Base-by-base conservation (phyloP, 768 basidiomycete genomes). In the Leucocoprinus leucothites region DNA sequence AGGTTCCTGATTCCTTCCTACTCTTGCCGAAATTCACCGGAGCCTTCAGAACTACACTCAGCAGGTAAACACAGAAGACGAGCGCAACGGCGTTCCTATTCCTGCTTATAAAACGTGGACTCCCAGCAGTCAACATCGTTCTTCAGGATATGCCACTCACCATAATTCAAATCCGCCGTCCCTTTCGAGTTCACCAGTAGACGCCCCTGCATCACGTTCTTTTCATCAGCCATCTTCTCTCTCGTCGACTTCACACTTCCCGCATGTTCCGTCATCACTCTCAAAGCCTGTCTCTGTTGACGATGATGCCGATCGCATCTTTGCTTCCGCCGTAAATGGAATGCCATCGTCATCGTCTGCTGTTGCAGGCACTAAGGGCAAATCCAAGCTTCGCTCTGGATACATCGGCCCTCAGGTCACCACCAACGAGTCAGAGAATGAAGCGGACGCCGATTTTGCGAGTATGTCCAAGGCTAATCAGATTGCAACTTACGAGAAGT, bases 401-500 rank as follows among this genome's bases (percentile, higher is more conserved):
- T 73, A 74, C 51, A 61, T 73, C 38, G 73, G 72, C 2, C 73
- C 73, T 6, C 66, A 65, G 34, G 56, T 74, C 53, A 66, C 50
- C 60, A 70, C 60, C 59, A 61, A 63, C 51, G 65, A 65, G 38
- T 69, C 71, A 38, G 68, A 65, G 43, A 65, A 62, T 18, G 53
- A 55, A 57, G 67, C 52, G 58, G 72, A 62, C 60, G 62, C 63
- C 51, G 64, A 64, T 41, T 69, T 71, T 46, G 68, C 64, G 36
- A 65, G 61, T 25, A 60, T 61, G 44, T 42, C 43, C 45, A 40
- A 46, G 42, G 51, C 55, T n/a, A 46, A 70, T 28, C 73, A 74
- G 44, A 73, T 68, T 28, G 67, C 66, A 8, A 71, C 74, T 9
- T 76, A 77, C 45, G 74, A 74, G 51, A 65, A 65, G 31, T 77